phyloP scores from a whole-genome alignment of 352 stramenopile species.

The Phytophthora podocarpi region DNA sequence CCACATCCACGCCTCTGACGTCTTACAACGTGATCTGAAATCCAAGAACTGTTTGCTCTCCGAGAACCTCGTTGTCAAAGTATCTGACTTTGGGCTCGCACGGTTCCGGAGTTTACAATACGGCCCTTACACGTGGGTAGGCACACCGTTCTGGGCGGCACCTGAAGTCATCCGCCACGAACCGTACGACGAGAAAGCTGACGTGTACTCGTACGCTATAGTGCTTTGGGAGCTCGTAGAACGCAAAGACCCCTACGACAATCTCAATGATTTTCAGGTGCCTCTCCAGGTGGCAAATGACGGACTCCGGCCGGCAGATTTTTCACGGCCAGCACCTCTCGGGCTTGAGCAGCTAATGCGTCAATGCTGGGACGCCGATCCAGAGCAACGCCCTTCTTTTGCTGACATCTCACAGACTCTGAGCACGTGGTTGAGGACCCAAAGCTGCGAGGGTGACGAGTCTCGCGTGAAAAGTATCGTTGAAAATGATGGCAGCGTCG shows the following conservation, averaged over 20 bases:
- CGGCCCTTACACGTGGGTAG: constrained; percentile 72
- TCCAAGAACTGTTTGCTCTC: constrained; percentile 82
- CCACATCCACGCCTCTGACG: constrained; percentile 56
- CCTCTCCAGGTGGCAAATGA: constrained; percentile 75
- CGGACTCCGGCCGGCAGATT: constrained; percentile 55
- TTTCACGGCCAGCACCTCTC: constrained; percentile 54
- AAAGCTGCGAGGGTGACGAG: constrained; percentile 23
- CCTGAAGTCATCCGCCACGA: constrained; percentile 82
- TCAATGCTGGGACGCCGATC: constrained; percentile 75
- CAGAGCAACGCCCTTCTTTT: constrained; percentile 70
- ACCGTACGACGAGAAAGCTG: constrained; percentile 74
- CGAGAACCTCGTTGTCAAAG: constrained; percentile 79
- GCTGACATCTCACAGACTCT: constrained; percentile 64
- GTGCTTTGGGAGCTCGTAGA: constrained; percentile 82
- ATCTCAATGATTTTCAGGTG: constrained; percentile 79
- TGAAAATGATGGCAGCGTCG: constrained; percentile 28
- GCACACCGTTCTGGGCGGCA: constrained; percentile 79
- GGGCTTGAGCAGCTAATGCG: constrained; percentile 75
- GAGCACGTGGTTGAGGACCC: constrained; percentile 52
- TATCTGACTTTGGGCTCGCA: constrained; percentile 75
- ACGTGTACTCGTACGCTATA: constrained; percentile 81
- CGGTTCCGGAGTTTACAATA: constrained; percentile 51
- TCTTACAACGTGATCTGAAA: constrained; percentile 80
- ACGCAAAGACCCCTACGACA: constrained; percentile 73
- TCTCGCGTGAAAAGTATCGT: constrained; percentile 9